Evolutionary conservation across 352 stramenopile genomes (phyloP).

Genomic region (Phytopythium ostracodes): DNA sequence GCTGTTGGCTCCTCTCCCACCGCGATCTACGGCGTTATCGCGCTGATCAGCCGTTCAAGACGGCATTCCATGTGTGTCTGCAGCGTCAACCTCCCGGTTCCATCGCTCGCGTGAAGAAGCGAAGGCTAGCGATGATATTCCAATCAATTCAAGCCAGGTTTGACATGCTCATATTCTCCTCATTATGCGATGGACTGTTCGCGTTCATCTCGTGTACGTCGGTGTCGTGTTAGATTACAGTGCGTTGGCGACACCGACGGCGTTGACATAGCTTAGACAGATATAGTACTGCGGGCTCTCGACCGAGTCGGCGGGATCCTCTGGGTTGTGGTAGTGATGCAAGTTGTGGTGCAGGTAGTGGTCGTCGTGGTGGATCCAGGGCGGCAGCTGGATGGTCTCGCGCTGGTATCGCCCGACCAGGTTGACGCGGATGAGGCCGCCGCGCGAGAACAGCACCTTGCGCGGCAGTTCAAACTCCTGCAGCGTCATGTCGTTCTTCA

Average conservation of each 20-base stretch:
- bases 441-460: conserved; percentile 38
- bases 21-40: not conserved
- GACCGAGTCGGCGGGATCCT: not conserved
- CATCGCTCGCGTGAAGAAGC: not conserved
- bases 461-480: conserved; percentile 52
- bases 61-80: not conserved
- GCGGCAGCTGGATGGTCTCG: conserved; percentile 66
- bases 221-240: conserved; percentile 5
- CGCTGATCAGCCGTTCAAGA: not conserved
- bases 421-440: conserved; percentile 51
- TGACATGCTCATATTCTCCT: not conserved
- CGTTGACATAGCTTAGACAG: conserved; percentile 76
- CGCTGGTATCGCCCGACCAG: conserved; percentile 65
- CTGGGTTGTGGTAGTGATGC: conserved; percentile 9
- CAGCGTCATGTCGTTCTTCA: conserved; percentile 72
- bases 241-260: conserved; percentile 6
- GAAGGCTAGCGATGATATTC: not conserved
- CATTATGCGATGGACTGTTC: not conserved
- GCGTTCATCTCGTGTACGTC: not conserved
- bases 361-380: conserved; percentile 5
- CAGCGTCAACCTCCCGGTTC: not conserved
- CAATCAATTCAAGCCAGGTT: not conserved
- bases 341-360: conserved; percentile 29
- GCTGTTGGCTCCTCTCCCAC: not conserved
- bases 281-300: conserved; percentile 67